Percentiles rank a stretch among this genome's conserved stretches.
Conservation (phyloP, 1,284 basidiomycete species). For the Apiotrichum porosum region DNA sequence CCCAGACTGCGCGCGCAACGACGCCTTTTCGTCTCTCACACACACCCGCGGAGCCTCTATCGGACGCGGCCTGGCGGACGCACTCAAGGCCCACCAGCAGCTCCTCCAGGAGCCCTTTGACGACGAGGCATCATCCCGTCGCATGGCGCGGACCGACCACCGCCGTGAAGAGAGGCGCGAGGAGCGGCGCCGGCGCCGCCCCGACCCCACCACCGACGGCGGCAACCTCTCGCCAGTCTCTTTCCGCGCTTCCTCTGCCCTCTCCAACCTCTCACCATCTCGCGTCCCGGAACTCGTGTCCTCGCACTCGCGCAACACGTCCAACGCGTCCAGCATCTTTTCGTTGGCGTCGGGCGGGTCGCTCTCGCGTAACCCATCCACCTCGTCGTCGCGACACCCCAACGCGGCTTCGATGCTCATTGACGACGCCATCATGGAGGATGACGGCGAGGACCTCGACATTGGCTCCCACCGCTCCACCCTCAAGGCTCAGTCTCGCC, state of each 20-base stretch:
- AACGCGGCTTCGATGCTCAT: conserved; percentile 26
- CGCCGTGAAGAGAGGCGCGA: conserved; percentile 38
- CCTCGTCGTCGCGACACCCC: conserved; percentile 23
- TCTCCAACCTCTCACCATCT: conserved; percentile 21
- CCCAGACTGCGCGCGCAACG: conserved; percentile 43
- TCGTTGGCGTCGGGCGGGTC: conserved; percentile 25
- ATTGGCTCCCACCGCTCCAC: conserved; percentile 1
- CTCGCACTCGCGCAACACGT: conserved; percentile 34
- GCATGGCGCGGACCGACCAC: conserved; percentile 39
- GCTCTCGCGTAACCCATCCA: conserved; percentile 33
- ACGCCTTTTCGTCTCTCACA: conserved; percentile 46
- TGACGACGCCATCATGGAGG: conserved; percentile 39
- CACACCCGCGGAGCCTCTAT: conserved; percentile 25
- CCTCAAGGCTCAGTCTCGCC: conserved; percentile 8
- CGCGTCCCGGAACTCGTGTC: conserved; percentile 33
- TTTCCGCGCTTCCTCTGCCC: conserved; percentile 9
- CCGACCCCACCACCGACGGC: conserved; percentile 21
- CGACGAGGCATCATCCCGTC: conserved; percentile 40
- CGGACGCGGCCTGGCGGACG: conserved; percentile 11
- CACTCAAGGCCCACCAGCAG: conserved; percentile 10
- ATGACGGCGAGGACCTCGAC: conserved; percentile 27
- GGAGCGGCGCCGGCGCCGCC: conserved; percentile 32
- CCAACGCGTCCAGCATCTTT: conserved; percentile 28
- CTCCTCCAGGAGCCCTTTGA: conserved; percentile 1
- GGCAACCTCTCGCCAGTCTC: conserved; percentile 16